A percentile compares a stretch with the other conserved stretches of the same genome.
These are phyloP conservation scores for Ceratocystis diversiconidia DNA, from an alignment of 2,329 filamentous ascomycete species.

Conservation along the genomic window DNA sequence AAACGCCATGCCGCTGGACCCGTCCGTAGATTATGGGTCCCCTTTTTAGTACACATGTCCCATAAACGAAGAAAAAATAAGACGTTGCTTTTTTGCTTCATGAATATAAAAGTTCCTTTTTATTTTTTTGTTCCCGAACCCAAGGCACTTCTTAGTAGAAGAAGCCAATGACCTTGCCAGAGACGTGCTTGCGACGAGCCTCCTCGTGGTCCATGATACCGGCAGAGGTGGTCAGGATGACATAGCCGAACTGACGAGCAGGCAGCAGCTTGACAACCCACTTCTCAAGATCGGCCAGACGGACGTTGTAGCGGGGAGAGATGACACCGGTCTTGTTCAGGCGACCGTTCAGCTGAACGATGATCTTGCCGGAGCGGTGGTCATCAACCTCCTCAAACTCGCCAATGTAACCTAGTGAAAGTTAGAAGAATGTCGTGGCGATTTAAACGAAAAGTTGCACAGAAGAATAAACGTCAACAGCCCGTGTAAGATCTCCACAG, in stretches of 20 bases:
- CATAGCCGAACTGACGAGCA: constrained; percentile 98
- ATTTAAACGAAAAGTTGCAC: constrained; percentile 90
- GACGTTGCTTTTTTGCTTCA: constrained; percentile 12
- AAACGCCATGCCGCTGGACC: background rate
- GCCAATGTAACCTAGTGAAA: constrained; percentile 74
- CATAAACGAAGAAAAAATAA: constrained; percentile 9
- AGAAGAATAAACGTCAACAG: constrained; percentile 43
- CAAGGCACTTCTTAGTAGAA: constrained; percentile 59
- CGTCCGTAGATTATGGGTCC: background rate
- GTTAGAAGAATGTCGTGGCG: constrained; percentile 68
- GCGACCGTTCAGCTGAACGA: constrained; percentile 97
- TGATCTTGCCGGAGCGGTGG: constrained; percentile 99
- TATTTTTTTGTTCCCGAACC: constrained; percentile 19
- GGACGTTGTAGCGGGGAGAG: constrained; percentile 98
- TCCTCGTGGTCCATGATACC: constrained; percentile 99
- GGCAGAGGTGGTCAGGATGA: constrained; percentile 96
- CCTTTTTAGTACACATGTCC: constrained; percentile 1
- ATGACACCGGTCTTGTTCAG: constrained; percentile 81
- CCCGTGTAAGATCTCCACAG: constrained; percentile 92
- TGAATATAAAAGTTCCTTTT: constrained; percentile 19
- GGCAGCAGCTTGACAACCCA: constrained; percentile 99
- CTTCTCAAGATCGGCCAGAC: constrained; percentile 95
- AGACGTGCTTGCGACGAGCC: constrained; percentile 95
- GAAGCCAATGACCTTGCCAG: constrained; percentile 98
- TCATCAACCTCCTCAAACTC: constrained; percentile 99